Evolutionary conservation across 345 rosid species (phyloP), one percentile per base, ranked within the genome.

Genomic region (Odontarrhena argentea): DNA sequence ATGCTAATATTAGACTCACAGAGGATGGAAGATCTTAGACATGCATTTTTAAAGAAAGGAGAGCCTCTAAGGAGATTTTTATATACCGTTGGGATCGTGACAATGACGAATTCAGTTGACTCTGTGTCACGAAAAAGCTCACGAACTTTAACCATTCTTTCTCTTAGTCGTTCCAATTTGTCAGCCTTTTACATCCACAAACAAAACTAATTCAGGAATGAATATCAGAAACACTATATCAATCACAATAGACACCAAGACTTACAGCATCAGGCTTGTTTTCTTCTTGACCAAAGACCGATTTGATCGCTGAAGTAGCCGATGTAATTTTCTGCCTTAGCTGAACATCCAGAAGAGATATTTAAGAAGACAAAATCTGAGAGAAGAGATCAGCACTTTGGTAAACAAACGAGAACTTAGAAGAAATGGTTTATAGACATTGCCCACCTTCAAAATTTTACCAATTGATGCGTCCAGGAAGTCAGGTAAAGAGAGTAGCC

Each of bases 401-500:
- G 55, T 55, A 37, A 53, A 62, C 55, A 36, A 15, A 45, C 55
- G 55, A 36, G 25, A 55, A 24, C 8, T 7, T 26, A 12, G 14
- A 44, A 45, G 49, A 38, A 60, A 18, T n/a, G 9, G 37, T 45
- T 10, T 37, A 34, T 34, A 9, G 41, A 14, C 60, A 37, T 37
- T 46, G 63, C 62, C 55, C 64, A 88, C 97, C 96, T 91, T 91
- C 82, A 91, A 73, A 75, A 94, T 87, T 85, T 91, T 94, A 81
- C 99, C 97, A 51, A 94, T 94, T 60, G 99, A 91, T 34, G 95
- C 93, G 65, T 94, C 99, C 63, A 91, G 70, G 82, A 94, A 94
- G 82, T 94, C 96, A 8, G 99, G 97, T 79, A 91, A 78, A 38
- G 97, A 94, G 73, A 94, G 75, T 67, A 90, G 88, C 61, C 97